These are phyloP conservation scores for Colletotrichum musicola DNA, from an alignment of 2,329 filamentous ascomycete genomes.

Conservation along the genomic window DNA sequence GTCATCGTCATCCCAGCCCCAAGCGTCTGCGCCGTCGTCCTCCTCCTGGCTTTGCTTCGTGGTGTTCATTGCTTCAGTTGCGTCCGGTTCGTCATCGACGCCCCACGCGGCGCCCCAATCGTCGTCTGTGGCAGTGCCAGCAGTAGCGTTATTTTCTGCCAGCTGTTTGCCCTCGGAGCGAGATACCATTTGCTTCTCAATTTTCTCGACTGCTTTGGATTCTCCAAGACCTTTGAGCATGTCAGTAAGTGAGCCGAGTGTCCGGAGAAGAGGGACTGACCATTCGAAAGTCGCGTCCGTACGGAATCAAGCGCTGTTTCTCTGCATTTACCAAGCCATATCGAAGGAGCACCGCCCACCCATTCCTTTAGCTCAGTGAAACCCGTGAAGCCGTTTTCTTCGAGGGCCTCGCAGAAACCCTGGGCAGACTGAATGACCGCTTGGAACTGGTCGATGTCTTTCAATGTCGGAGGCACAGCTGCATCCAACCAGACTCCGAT, in stretches of 20 bases:
- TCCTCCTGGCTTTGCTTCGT: slow-evolving; percentile 43
- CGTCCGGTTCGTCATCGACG: slow-evolving; percentile 62
- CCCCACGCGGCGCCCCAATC: slow-evolving; percentile 89
- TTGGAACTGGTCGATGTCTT: slow-evolving; percentile 79
- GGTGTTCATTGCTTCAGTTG: slow-evolving; percentile 43
- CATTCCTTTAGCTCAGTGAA: slow-evolving; percentile 78
- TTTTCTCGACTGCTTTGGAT: slow-evolving; percentile 80
- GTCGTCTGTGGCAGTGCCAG: slow-evolving; percentile 58
- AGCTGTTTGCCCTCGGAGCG: slow-evolving; percentile 75
- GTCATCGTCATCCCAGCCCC: slow-evolving; percentile 87
- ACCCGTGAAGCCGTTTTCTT: slow-evolving; percentile 72
- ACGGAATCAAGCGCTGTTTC: slow-evolving; percentile 83
- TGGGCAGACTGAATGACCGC: slow-evolving; percentile 73
- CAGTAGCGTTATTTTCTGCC: slow-evolving; percentile 60
- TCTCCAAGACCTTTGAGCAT: slow-evolving; percentile 62
- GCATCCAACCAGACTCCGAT: slow-evolving; percentile 81
- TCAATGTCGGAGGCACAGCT: slow-evolving; percentile 80
- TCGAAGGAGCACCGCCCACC: slow-evolving; percentile 82
- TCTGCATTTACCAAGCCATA: slow-evolving; percentile 88
- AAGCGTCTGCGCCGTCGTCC: slow-evolving; percentile 73
- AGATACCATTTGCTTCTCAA: slow-evolving; percentile 86
- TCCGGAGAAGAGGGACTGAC: slow-evolving; percentile 44
- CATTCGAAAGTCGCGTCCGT: slow-evolving; percentile 75
- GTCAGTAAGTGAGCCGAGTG: neutral
- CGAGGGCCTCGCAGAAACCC: slow-evolving; percentile 73